These are phyloP conservation scores for Arabidopsis hybrid DNA, from an alignment of 441 rosid genomes.

Conservation along the genomic window DNA sequence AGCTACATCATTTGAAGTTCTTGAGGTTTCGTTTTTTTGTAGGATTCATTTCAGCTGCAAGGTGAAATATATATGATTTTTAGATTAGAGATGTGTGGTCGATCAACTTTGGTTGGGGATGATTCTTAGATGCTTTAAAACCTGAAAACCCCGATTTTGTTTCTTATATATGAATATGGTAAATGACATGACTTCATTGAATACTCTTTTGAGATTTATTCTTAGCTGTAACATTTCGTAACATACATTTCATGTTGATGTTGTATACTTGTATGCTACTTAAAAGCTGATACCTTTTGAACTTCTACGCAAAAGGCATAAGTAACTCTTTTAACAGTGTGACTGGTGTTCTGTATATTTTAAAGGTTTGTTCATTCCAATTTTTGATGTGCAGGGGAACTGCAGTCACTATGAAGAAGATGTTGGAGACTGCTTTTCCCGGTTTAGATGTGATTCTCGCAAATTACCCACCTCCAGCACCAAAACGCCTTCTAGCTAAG, in stretches of 20 bases:
- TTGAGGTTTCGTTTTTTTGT: background rate
- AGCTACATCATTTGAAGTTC: background rate
- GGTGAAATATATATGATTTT: background rate
- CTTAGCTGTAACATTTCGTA: background rate
- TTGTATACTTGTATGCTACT: background rate
- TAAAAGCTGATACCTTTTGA: constrained; percentile 22
- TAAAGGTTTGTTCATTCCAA: background rate
- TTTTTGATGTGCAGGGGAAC: constrained; percentile 60
- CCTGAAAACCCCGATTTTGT: background rate
- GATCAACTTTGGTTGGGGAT: background rate
- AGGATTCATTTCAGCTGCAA: background rate
- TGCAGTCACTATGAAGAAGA: constrained; percentile 85
- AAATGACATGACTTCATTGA: background rate
- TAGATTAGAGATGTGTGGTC: background rate
- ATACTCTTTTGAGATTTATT: background rate
- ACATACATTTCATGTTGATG: background rate
- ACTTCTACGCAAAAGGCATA: background rate
- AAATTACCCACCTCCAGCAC: constrained; percentile 82
- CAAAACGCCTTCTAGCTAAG: constrained; percentile 78
- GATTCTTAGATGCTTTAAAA: background rate
- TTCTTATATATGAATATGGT: background rate
- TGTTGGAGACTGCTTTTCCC: constrained; percentile 84
- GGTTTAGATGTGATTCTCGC: constrained; percentile 80
- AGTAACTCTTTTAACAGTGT: background rate
- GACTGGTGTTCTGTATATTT: constrained; percentile 12